Base-by-base conservation (phyloP, 169 alveolate genomes). In the Blepharisma undulans region DNA sequence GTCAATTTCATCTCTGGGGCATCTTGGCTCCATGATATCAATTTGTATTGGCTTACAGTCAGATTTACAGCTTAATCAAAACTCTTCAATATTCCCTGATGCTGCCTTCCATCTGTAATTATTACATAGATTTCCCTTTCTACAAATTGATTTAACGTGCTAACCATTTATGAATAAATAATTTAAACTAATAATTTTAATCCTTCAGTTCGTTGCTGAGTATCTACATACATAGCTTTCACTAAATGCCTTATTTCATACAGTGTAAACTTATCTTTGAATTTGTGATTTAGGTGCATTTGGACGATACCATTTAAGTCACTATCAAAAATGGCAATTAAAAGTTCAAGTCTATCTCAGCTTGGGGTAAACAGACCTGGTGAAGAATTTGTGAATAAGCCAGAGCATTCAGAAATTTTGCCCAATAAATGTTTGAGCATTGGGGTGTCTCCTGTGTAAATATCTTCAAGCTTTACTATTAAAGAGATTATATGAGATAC, bases 51-150 rank as follows among this genome's bases (percentile, higher is more conserved):
- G 10, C 71, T n/a, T 22, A 82, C 33, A 33, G 36, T n/a, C 34
- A 82, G n/a, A 74, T 82, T 82, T 16, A 33, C 48, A 2, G 89
- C 89, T 59, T 82, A 78, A 30, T 82, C 89, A 33, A 82, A 82
- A 59, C 89, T 78, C 22, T 82, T 82, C 27, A 82, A 74, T 82
- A 48, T 60, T 59, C 89, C 89, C 10, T n/a, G 27, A 30, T 82
- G 36, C 10, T 25, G 36, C 34, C 48, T 82, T 33, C 89, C 89
- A 60, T 82, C 89, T 21, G 89, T 82, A 10, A 78, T 36, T 8
- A 82, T 59, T 4, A 82, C 34, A 22, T 21, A 36, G 36, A 82
- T 72, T 22, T 32, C 77, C 76, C 48, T 82, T 25, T 82, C 76
- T 16, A 82, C 34, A n/a, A 25, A 82, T 5, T 27, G 33, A 21